A percentile compares a stretch with the other conserved stretches of the same genome.
Evolutionary conservation across 2,329 filamentous ascomycete genomes (phyloP).

Genomic region (Monilinia vaccinii-corymbosi): DNA sequence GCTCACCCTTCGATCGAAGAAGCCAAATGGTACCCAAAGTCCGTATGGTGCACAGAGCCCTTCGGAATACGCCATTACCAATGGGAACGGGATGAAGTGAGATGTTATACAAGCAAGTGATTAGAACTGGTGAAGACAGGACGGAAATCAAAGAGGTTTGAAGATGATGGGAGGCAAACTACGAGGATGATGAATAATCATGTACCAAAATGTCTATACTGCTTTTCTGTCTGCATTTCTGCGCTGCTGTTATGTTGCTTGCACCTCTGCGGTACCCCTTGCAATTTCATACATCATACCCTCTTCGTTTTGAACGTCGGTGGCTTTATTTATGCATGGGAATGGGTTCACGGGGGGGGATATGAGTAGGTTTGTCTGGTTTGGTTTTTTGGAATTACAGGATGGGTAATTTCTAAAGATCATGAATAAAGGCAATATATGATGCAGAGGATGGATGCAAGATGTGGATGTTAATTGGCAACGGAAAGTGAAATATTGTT

Average conservation of each 20-base stretch:
- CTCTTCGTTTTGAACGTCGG: constrained; percentile 1
- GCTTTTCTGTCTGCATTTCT: constrained; percentile 6
- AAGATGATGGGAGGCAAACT: not conserved
- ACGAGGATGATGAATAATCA: constrained; percentile 12
- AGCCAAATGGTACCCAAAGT: constrained; percentile 24
- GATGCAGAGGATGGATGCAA: not conserved
- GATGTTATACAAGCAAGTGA: not conserved
- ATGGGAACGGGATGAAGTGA: constrained; percentile 20
- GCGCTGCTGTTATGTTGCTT: not conserved
- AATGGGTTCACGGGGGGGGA: not conserved
- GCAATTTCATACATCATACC: not conserved
- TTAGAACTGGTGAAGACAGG: not conserved
- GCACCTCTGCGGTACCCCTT: not conserved
- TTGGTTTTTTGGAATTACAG: not conserved
- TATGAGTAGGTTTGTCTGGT: not conserved
- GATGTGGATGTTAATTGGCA: not conserved
- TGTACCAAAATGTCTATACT: constrained; percentile 17
- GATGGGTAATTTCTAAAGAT: not conserved
- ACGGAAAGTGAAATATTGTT: not conserved
- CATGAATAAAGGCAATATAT: not conserved
- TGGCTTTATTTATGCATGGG: constrained; percentile 4
- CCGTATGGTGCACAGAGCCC: constrained; percentile 27
- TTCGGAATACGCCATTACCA: constrained; percentile 22
- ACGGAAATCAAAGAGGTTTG: not conserved
- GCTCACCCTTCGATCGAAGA: constrained; percentile 49